phyloP scores from a whole-genome alignment of 495 filamentous ascomycete genomes.

The Aspergillus nidulans region DNA sequence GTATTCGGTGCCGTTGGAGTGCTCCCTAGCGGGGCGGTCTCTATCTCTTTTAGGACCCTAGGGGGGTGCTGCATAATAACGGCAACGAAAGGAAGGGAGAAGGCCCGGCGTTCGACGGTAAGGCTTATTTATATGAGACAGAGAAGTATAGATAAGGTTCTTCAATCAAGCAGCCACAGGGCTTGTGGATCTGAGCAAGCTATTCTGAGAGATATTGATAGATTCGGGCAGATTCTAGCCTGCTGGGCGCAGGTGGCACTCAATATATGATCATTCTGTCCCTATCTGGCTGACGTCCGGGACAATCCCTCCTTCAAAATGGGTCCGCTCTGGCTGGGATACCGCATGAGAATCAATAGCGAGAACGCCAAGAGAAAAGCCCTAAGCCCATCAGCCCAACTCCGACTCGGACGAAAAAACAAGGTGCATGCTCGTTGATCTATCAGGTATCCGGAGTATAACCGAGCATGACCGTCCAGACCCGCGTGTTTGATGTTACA shows the following conservation, averaged over 20 bases:
- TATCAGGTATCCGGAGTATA: constrained; percentile 11
- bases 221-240: constrained; percentile 1
- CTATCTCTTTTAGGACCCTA: constrained; percentile 4
- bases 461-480: constrained; percentile 3
- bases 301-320: constrained; percentile 2
- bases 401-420: constrained; percentile 4
- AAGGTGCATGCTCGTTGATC: constrained; percentile 5
- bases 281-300: constrained; percentile 2
- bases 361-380: constrained; percentile 7
- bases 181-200: background rate
- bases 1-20: background rate
- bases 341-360: constrained; percentile 6
- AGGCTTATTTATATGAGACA: background rate
- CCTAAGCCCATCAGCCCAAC: constrained; percentile 11
- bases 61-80: constrained; percentile 6
- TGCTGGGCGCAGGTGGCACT: constrained; percentile 4
- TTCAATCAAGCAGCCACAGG: background rate
- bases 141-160: constrained; percentile 3
- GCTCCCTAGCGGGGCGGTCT: background rate
- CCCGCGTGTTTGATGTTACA: constrained; percentile 14
- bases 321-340: background rate
- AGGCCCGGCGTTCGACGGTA: background rate
- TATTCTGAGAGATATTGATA: background rate
- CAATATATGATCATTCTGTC: constrained; percentile 11
- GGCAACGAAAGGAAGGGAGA: background rate